phyloP scores from a whole-genome alignment of 129 eudicot genomes.

The Helianthus tuberosus region DNA sequence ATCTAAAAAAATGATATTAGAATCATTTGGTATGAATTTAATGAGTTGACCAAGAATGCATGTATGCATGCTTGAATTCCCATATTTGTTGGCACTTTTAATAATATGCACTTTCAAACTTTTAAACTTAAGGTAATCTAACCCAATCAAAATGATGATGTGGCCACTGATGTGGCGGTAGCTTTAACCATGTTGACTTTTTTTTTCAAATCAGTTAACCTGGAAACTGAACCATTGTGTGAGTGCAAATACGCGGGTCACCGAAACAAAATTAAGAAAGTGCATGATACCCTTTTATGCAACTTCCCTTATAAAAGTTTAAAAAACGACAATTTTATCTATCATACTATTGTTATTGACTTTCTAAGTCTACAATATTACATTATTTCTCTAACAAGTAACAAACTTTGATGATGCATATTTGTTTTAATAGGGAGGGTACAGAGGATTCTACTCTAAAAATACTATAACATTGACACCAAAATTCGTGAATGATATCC shows the following conservation, averaged over 20 bases:
- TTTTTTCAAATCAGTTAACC: not conserved
- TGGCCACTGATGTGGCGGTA: not conserved
- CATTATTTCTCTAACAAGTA: not conserved
- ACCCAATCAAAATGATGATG: not conserved
- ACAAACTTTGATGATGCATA: not conserved
- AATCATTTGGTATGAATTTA: conserved; percentile 1
- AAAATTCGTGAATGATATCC: conserved; percentile 77
- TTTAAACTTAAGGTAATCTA: not conserved
- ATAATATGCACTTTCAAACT: not conserved
- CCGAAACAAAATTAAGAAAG: no score
- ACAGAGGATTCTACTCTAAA: conserved; percentile 82
- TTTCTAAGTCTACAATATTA: not conserved
- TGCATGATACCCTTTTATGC: no score
- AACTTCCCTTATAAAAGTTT: no score
- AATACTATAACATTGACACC: conserved; percentile 71
- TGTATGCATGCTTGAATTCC: not conserved
- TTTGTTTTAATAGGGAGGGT: conserved; percentile 71
- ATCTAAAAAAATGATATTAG: not conserved
- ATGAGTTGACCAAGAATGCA: not conserved
- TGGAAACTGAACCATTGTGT: no score
- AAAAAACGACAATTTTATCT: not conserved
- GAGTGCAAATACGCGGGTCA: no score
- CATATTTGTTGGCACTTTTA: not conserved
- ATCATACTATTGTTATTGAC: not conserved
- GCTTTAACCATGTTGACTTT: conserved; percentile 8